Conservation (phyloP, 2,329 filamentous ascomycete species). For the Colletotrichum liriopes region DNA sequence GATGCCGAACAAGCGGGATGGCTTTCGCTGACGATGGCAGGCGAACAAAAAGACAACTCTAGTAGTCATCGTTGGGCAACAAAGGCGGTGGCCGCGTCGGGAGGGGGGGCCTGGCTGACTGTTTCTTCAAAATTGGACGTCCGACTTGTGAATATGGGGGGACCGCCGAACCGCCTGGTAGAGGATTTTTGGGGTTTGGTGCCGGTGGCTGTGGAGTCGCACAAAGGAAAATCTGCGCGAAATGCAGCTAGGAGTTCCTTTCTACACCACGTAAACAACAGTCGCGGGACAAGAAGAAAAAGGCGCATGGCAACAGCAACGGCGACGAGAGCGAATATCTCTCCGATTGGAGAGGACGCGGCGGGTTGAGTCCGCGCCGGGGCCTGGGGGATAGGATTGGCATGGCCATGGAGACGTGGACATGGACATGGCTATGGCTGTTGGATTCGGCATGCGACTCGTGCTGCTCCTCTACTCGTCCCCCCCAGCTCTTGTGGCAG, state of each 20-base stretch:
- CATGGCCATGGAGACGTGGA: neutral
- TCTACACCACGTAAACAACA: neutral
- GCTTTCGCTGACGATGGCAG: slow-evolving; percentile 8
- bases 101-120: neutral
- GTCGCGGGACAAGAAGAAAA: neutral
- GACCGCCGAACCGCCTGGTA: neutral
- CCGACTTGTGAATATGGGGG: no score
- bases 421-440: neutral
- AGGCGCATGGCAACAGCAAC: neutral
- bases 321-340: neutral
- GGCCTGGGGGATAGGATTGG: no score
- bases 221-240: neutral
- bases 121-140: neutral
- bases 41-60: neutral
- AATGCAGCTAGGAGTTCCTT: neutral
- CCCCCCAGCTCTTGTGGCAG: neutral
- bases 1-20: slow-evolving; percentile 10
- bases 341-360: slow-evolving; percentile 9
- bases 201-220: slow-evolving; percentile 6
- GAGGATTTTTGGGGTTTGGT: neutral
- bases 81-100: neutral
- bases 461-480: neutral
- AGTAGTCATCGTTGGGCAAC: neutral
- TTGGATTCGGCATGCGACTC: slow-evolving; percentile 6
- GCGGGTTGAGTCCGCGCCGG: no score